Evolutionary conservation across 2,329 filamentous ascomycete genomes (phyloP).

Genomic region (Fusarium chlamydosporum): DNA sequence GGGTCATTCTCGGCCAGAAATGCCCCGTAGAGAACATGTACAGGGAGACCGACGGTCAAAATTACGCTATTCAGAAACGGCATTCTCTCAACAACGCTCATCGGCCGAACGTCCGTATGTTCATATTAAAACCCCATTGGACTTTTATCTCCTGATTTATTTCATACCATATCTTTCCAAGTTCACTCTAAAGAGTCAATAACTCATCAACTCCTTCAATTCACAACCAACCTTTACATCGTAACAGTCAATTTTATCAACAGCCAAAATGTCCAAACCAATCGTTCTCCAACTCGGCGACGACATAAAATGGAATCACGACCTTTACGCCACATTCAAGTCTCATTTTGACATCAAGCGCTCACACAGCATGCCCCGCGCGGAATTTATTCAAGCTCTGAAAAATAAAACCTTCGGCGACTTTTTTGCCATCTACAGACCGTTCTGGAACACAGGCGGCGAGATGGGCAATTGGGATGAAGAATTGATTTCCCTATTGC

Average conservation of each 20-base stretch:
- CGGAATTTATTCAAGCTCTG: conserved; percentile 47
- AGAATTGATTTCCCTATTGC: conserved; percentile 45
- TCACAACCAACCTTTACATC: not conserved
- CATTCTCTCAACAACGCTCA: conserved; percentile 31
- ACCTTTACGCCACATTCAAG: conserved; percentile 45
- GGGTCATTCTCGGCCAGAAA: not conserved
- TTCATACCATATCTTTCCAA: not conserved
- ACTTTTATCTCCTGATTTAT: not conserved
- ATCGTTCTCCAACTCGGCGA: conserved; percentile 51
- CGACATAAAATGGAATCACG: conserved; percentile 50
- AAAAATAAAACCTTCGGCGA: conserved; percentile 47
- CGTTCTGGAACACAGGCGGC: conserved; percentile 50
- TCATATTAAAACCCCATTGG: conserved; percentile 15
- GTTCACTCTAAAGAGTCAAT: not conserved
- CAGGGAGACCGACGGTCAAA: not conserved
- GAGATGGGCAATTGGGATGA: conserved; percentile 52
- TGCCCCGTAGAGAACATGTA: not conserved
- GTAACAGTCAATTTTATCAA: not conserved
- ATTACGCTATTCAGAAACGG: conserved; percentile 29
- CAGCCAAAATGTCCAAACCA: conserved; percentile 44
- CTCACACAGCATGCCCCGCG: conserved; percentile 48
- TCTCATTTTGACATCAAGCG: conserved; percentile 47
- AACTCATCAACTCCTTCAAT: not conserved
- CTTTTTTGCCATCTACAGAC: conserved; percentile 48
- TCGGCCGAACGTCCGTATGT: conserved; percentile 43